Conservation (phyloP, 2,329 filamentous ascomycete species). For the Diaporthe citrichinensis region DNA sequence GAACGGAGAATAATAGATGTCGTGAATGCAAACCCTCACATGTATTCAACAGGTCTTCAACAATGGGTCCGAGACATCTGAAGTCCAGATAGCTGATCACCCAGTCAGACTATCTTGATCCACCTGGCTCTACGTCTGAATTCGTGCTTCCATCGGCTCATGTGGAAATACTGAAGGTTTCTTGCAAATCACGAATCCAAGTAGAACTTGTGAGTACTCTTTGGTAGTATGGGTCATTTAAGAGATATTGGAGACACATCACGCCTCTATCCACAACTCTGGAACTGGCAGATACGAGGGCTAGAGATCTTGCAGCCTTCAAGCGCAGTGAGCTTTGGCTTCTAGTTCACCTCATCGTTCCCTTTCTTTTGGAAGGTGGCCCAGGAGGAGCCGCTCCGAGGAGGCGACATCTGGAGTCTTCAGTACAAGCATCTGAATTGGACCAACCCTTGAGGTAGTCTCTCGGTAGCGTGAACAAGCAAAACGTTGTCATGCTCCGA, state of each 20-base stretch:
- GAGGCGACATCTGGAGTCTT: neutral
- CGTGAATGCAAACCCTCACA: neutral
- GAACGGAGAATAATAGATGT: neutral
- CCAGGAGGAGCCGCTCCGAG: no score
- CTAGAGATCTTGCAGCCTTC: neutral
- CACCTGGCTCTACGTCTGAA: neutral
- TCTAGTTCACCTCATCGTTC: neutral
- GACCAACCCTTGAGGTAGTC: neutral
- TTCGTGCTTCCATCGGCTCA: neutral
- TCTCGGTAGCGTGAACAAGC: no score
- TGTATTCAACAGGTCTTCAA: neutral
- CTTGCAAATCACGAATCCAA: neutral
- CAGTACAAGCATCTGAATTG: neutral
- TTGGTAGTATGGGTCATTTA: neutral
- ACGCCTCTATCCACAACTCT: neutral
- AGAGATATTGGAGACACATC: neutral
- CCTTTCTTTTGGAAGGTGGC: neutral
- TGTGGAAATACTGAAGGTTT: no score
- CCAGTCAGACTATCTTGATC: neutral
- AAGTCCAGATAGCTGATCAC: neutral
- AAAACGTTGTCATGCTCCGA: neutral
- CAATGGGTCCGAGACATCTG: neutral
- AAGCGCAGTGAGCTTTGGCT: neutral
- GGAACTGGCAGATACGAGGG: neutral
- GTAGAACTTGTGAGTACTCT: neutral